Evolutionary conservation across 805 yeast genomes (phyloP), one percentile per base, ranked within the genome.

Genomic region (Yamadazyma paraphyllophila): DNA sequence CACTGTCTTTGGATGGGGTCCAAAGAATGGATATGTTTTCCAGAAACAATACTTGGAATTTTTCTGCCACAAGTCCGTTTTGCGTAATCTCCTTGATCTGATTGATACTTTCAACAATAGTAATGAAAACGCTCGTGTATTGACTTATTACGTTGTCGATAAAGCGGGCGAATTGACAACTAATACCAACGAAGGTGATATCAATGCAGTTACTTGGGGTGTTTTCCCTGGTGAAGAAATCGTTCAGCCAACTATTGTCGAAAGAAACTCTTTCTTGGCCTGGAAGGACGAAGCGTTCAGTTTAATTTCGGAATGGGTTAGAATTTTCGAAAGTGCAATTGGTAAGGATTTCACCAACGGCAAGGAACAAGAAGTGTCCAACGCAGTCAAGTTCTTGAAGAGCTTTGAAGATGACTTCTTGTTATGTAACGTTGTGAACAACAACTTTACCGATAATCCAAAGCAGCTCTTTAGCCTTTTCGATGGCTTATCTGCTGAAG

Each of bases 141-240:
- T 91, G 55, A 83, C 96, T 3, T 92, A 80, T 67, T 91, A 89
- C 60, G 84, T 91, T 4, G 89, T 88, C 25, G 73, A 74, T 55
- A 78, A 78, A 56, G 59, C 68, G 29, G 77, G 80, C 2, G 81
- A 80, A 35, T 70, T 90, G 44, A 51, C 62, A 14, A 80, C 96
- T 41, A 91, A 91, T 64, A 81, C 89, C 39, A 77, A 77, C 17
- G 82, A 79, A 37, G 88, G 83, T 31, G 85, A 82, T 50, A 90
- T 95, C 52, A 91, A 88, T 60, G 97, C 98, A 7, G 97, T 92
- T 46, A 92, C 98, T 14, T 92, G 98, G 98, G 98, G 98, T 52
- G 89, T 91, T 45, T 90, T 88, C 81, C 97, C 98, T 24, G 96
- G 96, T 32, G 85, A 85, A 60, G 97, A 92, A 68, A 86, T 92